Percentiles rank a stretch among this genome's conserved stretches.
These are phyloP conservation scores for Cladochytrium replicatum DNA, from an alignment of 192 early-diverging fungal species.

Conservation along the genomic window DNA sequence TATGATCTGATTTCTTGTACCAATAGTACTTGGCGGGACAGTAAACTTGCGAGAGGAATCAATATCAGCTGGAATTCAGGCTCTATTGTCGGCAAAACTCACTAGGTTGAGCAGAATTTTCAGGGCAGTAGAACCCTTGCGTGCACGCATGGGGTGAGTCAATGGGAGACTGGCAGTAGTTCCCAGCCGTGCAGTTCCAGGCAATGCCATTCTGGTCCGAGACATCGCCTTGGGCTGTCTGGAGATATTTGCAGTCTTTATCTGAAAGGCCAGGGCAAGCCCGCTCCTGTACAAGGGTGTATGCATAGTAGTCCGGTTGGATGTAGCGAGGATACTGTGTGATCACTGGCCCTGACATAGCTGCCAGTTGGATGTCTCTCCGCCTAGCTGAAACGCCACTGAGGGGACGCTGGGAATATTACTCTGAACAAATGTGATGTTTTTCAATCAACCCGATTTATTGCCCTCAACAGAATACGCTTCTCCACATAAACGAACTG, in stretches of 20 bases:
- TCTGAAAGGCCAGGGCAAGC: too few relatives aligned
- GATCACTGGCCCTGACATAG: too few relatives aligned
- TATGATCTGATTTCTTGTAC: neutral
- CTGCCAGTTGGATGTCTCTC: too few relatives aligned
- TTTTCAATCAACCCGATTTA: too few relatives aligned
- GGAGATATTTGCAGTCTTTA: neutral
- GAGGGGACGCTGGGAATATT: too few relatives aligned
- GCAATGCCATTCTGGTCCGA: neutral
- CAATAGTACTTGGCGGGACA: neutral
- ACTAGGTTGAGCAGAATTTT: neutral
- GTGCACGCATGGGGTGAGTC: neutral
- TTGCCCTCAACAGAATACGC: too few relatives aligned
- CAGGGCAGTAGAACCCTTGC: neutral
- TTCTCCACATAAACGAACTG: too few relatives aligned
- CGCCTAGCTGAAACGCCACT: too few relatives aligned
- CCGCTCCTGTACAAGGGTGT: too few relatives aligned
- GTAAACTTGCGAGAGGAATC: neutral
- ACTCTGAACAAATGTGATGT: too few relatives aligned
- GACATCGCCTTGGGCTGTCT: neutral
- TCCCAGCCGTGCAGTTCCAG: neutral
- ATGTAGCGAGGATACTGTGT: too few relatives aligned
- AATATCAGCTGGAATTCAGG: neutral
- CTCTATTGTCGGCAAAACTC: neutral
- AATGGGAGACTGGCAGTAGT: neutral
- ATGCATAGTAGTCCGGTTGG: too few relatives aligned